phyloP scores from a whole-genome alignment of 1,139 yeast genomes.

The Kodamaea fungicola region DNA sequence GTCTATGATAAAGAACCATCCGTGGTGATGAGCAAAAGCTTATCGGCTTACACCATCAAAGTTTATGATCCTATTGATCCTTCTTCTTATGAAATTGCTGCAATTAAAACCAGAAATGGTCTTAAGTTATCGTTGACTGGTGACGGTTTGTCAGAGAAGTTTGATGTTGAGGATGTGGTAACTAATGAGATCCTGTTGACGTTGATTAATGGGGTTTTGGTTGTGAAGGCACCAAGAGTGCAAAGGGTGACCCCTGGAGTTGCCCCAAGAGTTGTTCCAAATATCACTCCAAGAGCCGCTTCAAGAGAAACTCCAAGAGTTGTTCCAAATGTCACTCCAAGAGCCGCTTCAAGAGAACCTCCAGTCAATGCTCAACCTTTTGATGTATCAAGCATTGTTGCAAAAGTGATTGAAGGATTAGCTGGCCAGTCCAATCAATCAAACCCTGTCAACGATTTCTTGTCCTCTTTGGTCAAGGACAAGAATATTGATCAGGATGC shows the following conservation, averaged over 20 bases:
- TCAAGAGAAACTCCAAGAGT: background rate
- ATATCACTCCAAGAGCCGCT: background rate
- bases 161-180: slow-evolving; percentile 1
- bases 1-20: background rate
- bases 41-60: background rate
- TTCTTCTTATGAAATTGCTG: slow-evolving; percentile 3
- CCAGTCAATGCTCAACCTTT: background rate
- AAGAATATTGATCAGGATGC: background rate
- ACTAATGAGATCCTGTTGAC: slow-evolving; percentile 1
- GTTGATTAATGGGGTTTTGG: slow-evolving; percentile 1
- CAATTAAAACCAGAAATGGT: background rate
- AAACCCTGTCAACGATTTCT: background rate
- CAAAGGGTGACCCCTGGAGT: background rate
- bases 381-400: background rate
- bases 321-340: background rate
- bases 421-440: slow-evolving; percentile 5
- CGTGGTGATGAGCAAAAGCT: slow-evolving; percentile 1
- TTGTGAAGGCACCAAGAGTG: background rate
- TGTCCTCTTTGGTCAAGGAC: background rate
- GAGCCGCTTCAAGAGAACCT: background rate
- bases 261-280: background rate
- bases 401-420: slow-evolving; percentile 8
- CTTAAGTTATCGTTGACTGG: slow-evolving; percentile 2
- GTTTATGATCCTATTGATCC: slow-evolving; percentile 1
- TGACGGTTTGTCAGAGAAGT: background rate